These are phyloP conservation scores for Podospora fimiseda DNA, from an alignment of 495 filamentous ascomycete genomes.

Conservation along the genomic window DNA sequence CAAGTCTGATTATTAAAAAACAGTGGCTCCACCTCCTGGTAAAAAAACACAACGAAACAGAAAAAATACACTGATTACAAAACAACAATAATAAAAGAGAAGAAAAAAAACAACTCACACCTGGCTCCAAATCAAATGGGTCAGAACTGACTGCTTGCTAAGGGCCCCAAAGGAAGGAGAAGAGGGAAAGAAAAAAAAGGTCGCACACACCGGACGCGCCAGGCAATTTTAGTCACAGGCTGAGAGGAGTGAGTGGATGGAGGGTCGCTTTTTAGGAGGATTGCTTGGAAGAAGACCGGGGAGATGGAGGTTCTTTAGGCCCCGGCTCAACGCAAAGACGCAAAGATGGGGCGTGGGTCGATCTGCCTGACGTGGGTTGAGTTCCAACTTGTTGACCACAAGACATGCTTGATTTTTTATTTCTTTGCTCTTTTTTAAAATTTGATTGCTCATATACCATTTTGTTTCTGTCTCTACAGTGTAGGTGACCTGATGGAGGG, in stretches of 20 bases:
- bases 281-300: constrained; percentile 26
- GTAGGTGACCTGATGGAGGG: no score
- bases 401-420: no score
- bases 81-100: constrained; percentile 11
- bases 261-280: constrained; percentile 29
- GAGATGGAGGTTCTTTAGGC: constrained; percentile 27
- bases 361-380: constrained; percentile 30
- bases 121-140: constrained; percentile 10
- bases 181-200: constrained; percentile 17
- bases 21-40: no score
- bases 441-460: no score
- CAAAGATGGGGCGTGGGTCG: constrained; percentile 32
- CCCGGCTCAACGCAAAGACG: constrained; percentile 29
- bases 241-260: no score
- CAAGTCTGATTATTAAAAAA: no score
- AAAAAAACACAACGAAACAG: no score
- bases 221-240: constrained; percentile 23
- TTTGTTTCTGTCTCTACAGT: no score
- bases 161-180: constrained; percentile 14
- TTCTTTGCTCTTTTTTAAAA: no score
- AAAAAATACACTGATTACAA: not conserved
- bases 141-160: constrained; percentile 14
- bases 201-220: constrained; percentile 22
- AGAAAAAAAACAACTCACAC: constrained; percentile 10
- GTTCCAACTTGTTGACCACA: not conserved